Conservation (phyloP, 2,329 filamentous ascomycete species). For the Pseudodiploospora longispora region DNA sequence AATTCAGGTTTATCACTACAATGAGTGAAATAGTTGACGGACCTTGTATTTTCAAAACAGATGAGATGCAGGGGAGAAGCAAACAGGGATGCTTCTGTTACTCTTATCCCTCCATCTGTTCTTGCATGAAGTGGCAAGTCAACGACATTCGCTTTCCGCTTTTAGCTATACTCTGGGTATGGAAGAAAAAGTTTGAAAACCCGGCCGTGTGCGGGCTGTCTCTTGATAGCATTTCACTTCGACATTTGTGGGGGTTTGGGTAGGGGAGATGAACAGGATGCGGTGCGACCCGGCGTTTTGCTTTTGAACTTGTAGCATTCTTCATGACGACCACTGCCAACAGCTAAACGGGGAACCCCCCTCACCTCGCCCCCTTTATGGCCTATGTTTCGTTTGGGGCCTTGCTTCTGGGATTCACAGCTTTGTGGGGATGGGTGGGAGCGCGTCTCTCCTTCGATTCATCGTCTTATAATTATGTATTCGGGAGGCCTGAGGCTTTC, state of each 20-base stretch:
- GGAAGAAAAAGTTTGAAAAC: no score
- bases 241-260: constrained; percentile 1
- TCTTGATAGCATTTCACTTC: neutral
- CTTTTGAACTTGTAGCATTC: constrained; percentile 3
- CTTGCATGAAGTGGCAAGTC: no score
- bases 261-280: constrained; percentile 4
- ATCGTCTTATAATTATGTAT: no score
- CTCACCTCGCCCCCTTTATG: neutral
- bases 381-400: no score
- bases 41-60: neutral
- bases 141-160: no score
- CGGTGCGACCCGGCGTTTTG: constrained; percentile 4
- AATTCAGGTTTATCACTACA: constrained; percentile 80
- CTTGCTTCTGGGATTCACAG: neutral
- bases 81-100: no score
- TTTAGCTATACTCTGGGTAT: no score
- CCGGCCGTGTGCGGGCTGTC: neutral
- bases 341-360: constrained; percentile 3
- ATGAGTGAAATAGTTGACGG: constrained; percentile 51
- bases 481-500: no score
- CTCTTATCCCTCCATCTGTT: no score
- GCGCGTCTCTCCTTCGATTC: no score
- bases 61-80: no score
- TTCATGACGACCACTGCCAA: neutral
- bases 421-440: no score